Base-by-base conservation (phyloP, 169 alveolate species). In the Plasmodium cynomolgi region DNA sequence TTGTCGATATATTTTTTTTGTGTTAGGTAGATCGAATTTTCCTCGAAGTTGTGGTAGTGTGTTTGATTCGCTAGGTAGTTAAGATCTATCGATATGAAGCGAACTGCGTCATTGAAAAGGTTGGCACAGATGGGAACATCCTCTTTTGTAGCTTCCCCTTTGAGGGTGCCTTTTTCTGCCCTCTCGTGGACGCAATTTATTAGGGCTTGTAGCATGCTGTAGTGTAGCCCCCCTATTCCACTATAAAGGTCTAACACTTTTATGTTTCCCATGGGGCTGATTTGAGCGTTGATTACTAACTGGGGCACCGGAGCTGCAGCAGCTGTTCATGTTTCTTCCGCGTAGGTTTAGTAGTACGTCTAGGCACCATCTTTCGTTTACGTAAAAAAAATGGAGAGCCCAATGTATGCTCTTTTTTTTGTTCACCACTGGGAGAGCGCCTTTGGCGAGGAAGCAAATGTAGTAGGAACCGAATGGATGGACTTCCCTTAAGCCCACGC, bases 211-310 rank as follows among this genome's bases (percentile, higher is more conserved):
- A 90, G 47, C 20, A 90, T 41, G 33, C 94, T 90, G 74, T 80
- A 90, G 33, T 90, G 94, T 23, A 90, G 73, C 41, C 94, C 94
- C 47, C 94, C 94, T 80, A 90, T 90, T 34, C 94, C 94, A 41
- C 94, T 62, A 71, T 80, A 90, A 7, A 90, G 83, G 47, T 90
- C 94, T 68, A 90, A 31, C 44, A 81, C 94, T 68, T 81, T 80
- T 29, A 81, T n/a, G 26, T 41, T 90, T 11, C 71, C 80, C 94
- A 90, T 90, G 13, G 56, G 33, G 34, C 34, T 47, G 7, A 3
- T 68, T 68, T 68, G n/a, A 7, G n/a, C 2, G 77, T 23, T 68
- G n/a, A 68, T 68, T 26, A 29, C n/a, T 68, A 23, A 68, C 29
- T n/a, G 23, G 33, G 26, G 34, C n/a, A 23, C 17, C 2, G 39